phyloP scores from a whole-genome alignment of 2,329 filamentous ascomycete genomes.

The Xylariaceae sp. region DNA sequence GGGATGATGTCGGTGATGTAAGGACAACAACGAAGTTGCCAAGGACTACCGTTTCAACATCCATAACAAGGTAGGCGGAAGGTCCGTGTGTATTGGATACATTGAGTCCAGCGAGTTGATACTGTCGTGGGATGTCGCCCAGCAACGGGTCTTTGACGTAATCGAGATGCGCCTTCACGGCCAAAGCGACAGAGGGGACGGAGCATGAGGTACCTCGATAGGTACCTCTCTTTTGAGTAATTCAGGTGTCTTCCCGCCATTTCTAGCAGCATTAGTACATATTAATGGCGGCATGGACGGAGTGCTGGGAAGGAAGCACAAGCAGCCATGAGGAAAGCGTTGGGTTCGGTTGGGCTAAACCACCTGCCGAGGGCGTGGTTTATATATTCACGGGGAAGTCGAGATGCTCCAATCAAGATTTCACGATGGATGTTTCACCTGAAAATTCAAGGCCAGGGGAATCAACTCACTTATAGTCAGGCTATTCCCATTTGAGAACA shows the following conservation, averaged over 20 bases:
- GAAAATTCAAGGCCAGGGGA: neutral
- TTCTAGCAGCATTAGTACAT: neutral
- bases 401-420: neutral
- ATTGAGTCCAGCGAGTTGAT: neutral
- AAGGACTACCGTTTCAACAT: conserved; percentile 7
- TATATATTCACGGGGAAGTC: neutral
- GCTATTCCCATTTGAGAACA: neutral
- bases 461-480: neutral
- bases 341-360: conserved; percentile 8
- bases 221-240: neutral
- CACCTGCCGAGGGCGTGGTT: neutral
- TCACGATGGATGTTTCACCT: neutral
- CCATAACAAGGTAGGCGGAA: neutral
- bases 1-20: neutral
- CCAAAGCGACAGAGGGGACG: neutral
- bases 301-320: neutral
- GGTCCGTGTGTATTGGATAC: neutral
- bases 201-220: neutral
- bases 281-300: neutral
- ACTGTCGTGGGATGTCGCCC: no score
- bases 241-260: conserved; percentile 3
- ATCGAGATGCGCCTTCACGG: neutral
- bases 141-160: neutral
- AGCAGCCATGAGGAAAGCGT: conserved; percentile 11
- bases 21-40: neutral